These are phyloP conservation scores for Schizonepeta tenuifolia DNA, from an alignment of 257 asterid genomes.

Conservation along the genomic window DNA sequence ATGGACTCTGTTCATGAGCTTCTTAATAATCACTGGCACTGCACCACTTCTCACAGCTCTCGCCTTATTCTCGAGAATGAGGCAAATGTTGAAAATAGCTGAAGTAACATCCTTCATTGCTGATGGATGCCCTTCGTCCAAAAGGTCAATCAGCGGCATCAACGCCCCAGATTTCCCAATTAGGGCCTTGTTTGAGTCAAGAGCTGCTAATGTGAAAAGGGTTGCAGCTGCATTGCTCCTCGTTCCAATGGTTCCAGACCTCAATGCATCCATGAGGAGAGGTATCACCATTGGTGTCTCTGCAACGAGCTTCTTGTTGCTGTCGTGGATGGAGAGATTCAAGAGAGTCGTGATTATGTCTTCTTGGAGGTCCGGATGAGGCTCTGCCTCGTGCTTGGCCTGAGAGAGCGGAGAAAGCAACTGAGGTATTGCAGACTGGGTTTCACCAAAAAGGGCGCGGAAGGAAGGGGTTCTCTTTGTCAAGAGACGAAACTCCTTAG, in stretches of 20 bases:
- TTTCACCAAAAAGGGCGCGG: constrained; percentile 81
- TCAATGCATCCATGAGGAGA: constrained; percentile 65
- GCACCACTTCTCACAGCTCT: constrained; percentile 80
- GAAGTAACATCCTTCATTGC: constrained; percentile 82
- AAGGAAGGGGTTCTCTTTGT: constrained; percentile 73
- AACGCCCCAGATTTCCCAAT: constrained; percentile 78
- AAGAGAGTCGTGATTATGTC: constrained; percentile 79
- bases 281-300: constrained; percentile 72
- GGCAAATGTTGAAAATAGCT: constrained; percentile 78
- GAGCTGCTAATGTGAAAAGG: constrained; percentile 82
- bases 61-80: constrained; percentile 66
- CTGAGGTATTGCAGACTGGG: constrained; percentile 56
- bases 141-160: constrained; percentile 64
- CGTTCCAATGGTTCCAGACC: constrained; percentile 68
- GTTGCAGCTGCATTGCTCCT: constrained; percentile 90
- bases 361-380: constrained; percentile 65
- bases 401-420: constrained; percentile 63
- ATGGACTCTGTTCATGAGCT: constrained; percentile 48
- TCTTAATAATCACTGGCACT: constrained; percentile 62
- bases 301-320: constrained; percentile 78
- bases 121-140: constrained; percentile 66
- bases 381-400: constrained; percentile 27
- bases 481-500: constrained; percentile 64
- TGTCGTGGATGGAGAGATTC: constrained; percentile 86
- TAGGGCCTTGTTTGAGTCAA: constrained; percentile 73